Evolutionary conservation across 2,329 filamentous ascomycete genomes (phyloP), one percentile per base, ranked within the genome.

Genomic region (Fusarium incarnatum): DNA sequence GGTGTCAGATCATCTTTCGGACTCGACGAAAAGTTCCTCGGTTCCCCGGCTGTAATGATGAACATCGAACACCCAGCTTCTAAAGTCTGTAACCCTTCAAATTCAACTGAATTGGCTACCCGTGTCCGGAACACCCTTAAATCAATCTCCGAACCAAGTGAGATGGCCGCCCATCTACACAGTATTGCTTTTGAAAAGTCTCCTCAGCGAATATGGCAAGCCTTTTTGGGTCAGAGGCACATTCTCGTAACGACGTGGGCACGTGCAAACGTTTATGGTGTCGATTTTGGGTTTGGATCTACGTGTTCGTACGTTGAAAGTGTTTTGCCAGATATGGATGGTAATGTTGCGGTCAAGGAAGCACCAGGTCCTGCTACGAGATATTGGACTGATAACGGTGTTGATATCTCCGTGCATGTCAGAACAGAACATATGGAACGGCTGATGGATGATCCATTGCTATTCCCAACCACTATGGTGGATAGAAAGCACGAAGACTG

Each of bases 181-280:
- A 53, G 54, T 2, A 20, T 76, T 4, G 68, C 73, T 0, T 74
- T 69, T 8, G 74, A 76, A 44, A 69, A 63, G 37, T 69, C 75
- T 2, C 75, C 75, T 13, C 75, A 77, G 15, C 64, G 71, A 1
- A 65, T 76, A 47, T 77, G 75, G 75, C 75, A 76, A 49, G 73
- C 73, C 1, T 77, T 77, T 5, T 34, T 77, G 1, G 74, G 75
- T 5, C 40, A 30, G 3, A 66, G 69, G 0, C 73, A 77, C 28
- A 70, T 76, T 4, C 37, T 77, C 3, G 72, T 76, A 0, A 77
- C 75, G 8, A 77, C 67, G 0, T 77, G 75, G 75, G 73, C 68
- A 3, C 63, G 74, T 2, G 68, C 75, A 0, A 74, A 74, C 0
- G 48, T 77, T 3, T 77, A 77, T n/a, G 60, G 67, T 10, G 56